Evolutionary conservation across 1,284 basidiomycete genomes (phyloP).

Genomic region (Trichosporon faecale): DNA sequence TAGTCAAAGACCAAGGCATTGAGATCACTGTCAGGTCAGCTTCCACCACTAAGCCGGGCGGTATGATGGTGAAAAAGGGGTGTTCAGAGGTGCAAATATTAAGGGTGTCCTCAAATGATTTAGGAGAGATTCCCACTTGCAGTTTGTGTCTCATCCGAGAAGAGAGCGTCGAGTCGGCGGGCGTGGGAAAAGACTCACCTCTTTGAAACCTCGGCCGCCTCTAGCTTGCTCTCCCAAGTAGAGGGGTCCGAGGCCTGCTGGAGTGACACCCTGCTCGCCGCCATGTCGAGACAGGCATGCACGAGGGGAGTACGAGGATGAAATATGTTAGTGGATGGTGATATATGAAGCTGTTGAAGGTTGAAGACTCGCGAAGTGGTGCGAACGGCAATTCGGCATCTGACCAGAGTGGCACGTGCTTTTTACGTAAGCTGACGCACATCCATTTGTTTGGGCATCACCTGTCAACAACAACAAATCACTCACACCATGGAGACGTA

Average conservation of each 20-base stretch:
- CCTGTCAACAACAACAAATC: slow-evolving; percentile 3
- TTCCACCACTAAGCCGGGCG: not conserved
- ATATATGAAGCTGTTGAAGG: not conserved
- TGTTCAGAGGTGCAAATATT: slow-evolving; percentile 56
- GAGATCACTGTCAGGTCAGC: slow-evolving; percentile 65
- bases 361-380: not conserved
- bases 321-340: not conserved
- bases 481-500: slow-evolving; percentile 35
- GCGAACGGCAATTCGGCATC: slow-evolving; percentile 10
- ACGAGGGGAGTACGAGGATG: not conserved
- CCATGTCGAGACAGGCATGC: slow-evolving; percentile 16
- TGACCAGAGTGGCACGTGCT: not conserved
- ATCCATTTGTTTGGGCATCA: not conserved
- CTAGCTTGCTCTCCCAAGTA: slow-evolving; percentile 54
- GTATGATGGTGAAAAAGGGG: slow-evolving; percentile 14
- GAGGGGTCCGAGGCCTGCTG: slow-evolving; percentile 26
- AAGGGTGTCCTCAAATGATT: slow-evolving; percentile 53
- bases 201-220: slow-evolving; percentile 54
- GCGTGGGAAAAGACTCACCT: slow-evolving; percentile 52
- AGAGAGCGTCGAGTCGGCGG: slow-evolving; percentile 17
- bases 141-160: slow-evolving; percentile 54
- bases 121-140: slow-evolving; percentile 65
- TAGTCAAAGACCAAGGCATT: slow-evolving; percentile 98
- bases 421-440: not conserved
- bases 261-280: slow-evolving; percentile 19